These are phyloP conservation scores for Carallia pectinifolia DNA, from an alignment of 345 rosid genomes.

Conservation along the genomic window DNA sequence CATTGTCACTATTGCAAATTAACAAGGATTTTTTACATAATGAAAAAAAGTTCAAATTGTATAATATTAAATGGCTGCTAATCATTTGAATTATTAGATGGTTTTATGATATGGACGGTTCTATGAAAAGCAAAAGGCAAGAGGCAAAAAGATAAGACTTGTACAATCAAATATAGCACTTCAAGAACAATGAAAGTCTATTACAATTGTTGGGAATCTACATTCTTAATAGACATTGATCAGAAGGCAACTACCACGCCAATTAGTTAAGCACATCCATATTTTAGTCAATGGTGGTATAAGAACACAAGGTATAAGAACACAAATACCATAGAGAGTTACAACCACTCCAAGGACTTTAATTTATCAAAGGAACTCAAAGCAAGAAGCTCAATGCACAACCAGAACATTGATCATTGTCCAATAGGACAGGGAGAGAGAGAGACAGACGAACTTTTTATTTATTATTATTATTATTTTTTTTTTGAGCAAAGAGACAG, in stretches of 20 bases:
- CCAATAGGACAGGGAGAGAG: neutral
- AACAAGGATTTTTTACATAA: too few relatives aligned
- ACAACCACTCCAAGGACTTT: neutral
- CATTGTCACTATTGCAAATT: too few relatives aligned
- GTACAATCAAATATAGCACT: neutral
- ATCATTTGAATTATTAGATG: too few relatives aligned
- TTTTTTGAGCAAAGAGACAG: neutral
- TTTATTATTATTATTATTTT: too few relatives aligned
- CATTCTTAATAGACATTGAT: neutral
- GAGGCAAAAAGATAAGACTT: neutral
- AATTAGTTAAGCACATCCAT: too few relatives aligned
- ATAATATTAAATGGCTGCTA: too few relatives aligned
- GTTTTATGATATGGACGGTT: neutral
- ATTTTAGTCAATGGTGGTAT: too few relatives aligned
- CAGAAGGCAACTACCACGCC: neutral
- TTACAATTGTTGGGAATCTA: neutral
- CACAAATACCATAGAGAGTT: neutral
- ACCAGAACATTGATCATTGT: neutral
- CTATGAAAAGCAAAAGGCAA: neutral
- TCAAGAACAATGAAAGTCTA: neutral
- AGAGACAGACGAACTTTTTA: too few relatives aligned
- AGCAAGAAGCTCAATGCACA: neutral
- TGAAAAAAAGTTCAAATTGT: too few relatives aligned
- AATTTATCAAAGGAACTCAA: neutral
- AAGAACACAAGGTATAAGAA: neutral